Conservation (phyloP, 2,329 filamentous ascomycete genomes). For the Coniochaeta hoffmannii region DNA sequence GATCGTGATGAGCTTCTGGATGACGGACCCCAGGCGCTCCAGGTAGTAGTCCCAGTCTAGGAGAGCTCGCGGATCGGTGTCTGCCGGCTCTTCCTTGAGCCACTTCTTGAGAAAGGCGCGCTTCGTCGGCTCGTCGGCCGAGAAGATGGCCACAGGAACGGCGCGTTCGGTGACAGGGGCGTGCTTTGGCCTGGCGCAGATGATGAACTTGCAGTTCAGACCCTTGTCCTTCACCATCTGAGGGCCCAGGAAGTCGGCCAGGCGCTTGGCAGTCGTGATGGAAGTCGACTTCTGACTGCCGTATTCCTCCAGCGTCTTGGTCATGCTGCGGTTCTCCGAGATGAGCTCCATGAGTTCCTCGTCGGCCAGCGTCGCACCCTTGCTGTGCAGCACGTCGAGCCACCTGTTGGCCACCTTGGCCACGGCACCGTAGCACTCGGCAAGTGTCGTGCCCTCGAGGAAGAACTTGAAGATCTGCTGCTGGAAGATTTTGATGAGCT, state of each 20-base stretch:
- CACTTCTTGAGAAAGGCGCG: conserved; percentile 87
- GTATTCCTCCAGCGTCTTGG: conserved; percentile 94
- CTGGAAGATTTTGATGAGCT: conserved; percentile 99
- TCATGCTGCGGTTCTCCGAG: conserved; percentile 98
- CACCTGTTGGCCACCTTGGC: conserved; percentile 93
- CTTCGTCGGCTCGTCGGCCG: conserved; percentile 82
- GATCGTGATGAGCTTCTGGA: conserved; percentile 98
- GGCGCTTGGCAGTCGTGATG: conserved; percentile 92
- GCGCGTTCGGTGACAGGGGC: conserved; percentile 93
- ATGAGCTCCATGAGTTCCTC: conserved; percentile 99
- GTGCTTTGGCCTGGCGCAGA: conserved; percentile 77
- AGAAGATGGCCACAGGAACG: conserved; percentile 94
- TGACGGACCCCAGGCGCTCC: conserved; percentile 90
- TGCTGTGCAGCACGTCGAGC: conserved; percentile 89
- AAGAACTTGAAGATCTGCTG: conserved; percentile 99
- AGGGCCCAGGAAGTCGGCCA: conserved; percentile 94
- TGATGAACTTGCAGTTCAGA: conserved; percentile 99
- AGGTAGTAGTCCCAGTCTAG: conserved; percentile 98
- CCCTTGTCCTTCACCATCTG: conserved; percentile 99
- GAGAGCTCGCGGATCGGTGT: conserved; percentile 83
- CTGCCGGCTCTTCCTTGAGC: conserved; percentile 84
- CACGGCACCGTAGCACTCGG: conserved; percentile 85
- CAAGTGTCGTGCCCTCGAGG: conserved; percentile 77
- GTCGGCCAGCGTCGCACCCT: conserved; percentile 83
- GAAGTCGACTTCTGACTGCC: conserved; percentile 93